A percentile compares a stretch with the other conserved stretches of the same genome.
Evolutionary conservation across 495 filamentous ascomycete genomes (phyloP).

Genomic region (Physcia stellaris): DNA sequence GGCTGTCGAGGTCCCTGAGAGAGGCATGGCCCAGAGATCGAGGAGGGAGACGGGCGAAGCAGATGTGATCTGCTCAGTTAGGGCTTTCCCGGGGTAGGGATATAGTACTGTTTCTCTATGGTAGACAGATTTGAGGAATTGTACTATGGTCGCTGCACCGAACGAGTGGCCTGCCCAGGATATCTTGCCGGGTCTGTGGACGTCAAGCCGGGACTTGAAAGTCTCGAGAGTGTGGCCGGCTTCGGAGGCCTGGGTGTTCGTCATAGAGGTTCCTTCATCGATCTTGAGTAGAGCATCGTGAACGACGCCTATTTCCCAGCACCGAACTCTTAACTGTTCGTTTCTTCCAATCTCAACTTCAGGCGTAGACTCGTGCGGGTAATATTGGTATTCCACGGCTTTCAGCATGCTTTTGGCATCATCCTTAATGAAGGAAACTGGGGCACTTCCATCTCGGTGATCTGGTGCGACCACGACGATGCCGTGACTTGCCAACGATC

Average conservation of each 20-base stretch:
- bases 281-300: slow-evolving; percentile 48
- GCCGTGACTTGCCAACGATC: slow-evolving; percentile 62
- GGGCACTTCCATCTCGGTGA: slow-evolving; percentile 60
- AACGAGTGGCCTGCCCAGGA: slow-evolving; percentile 66
- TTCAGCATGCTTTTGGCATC: not conserved
- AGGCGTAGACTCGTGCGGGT: slow-evolving; percentile 38
- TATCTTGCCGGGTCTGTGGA: slow-evolving; percentile 53
- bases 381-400: slow-evolving; percentile 17
- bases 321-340: slow-evolving; percentile 51
- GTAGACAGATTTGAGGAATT: slow-evolving; percentile 60
- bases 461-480: slow-evolving; percentile 63
- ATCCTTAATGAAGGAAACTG: slow-evolving; percentile 43
- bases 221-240: slow-evolving; percentile 24
- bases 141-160: slow-evolving; percentile 54
- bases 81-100: slow-evolving; percentile 30
- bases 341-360: slow-evolving; percentile 47
- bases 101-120: slow-evolving; percentile 32
- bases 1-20: slow-evolving; percentile 37
- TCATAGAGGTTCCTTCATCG: slow-evolving; percentile 32
- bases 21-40: slow-evolving; percentile 62
- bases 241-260: slow-evolving; percentile 17
- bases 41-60: slow-evolving; percentile 46
- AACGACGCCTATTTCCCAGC: slow-evolving; percentile 58
- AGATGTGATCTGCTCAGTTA: slow-evolving; percentile 48
- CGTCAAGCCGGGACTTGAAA: slow-evolving; percentile 42